Evolutionary conservation across 2,329 filamentous ascomycete species (phyloP).

Genomic region (Pseudogymnoascus sp.): DNA sequence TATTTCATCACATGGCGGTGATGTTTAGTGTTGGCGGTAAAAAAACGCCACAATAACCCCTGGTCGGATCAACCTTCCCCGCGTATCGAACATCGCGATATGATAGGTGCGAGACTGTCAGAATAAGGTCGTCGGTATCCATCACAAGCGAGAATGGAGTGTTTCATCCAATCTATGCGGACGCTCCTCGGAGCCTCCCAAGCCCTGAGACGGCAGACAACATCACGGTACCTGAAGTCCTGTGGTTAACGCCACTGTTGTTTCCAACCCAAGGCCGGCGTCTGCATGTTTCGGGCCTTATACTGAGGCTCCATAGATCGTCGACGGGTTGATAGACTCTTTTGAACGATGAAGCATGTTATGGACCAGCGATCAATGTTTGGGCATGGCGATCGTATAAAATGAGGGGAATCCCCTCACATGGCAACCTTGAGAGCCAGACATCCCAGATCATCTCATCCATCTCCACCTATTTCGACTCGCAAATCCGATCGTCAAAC

Average conservation of each 20-base stretch:
- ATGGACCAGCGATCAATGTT: not conserved
- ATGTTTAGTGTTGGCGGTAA: not conserved
- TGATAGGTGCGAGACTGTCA: not conserved
- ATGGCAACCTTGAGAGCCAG: not conserved
- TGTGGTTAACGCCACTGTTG: not conserved
- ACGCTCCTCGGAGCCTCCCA: not conserved
- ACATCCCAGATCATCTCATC: not conserved
- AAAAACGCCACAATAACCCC: not conserved
- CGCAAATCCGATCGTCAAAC: not conserved
- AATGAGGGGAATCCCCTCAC: not conserved
- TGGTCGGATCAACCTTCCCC: not conserved
- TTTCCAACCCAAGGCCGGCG: too few relatives aligned
- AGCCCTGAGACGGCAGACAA: not conserved
- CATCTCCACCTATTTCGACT: not conserved
- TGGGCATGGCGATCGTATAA: not conserved
- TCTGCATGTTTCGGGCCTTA: slow-evolving; percentile 4
- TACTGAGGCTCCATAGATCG: not conserved
- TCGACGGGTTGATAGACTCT: not conserved
- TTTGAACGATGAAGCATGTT: not conserved
- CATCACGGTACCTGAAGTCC: not conserved
- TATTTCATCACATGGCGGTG: not conserved
- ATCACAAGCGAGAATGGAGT: not conserved
- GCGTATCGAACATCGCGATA: not conserved
- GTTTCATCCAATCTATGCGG: slow-evolving; percentile 7
- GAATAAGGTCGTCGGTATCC: not conserved